Evolutionary conservation across 2,329 filamentous ascomycete genomes (phyloP), one percentile per base, ranked within the genome.

Genomic region (Sporothrix euskadiensis): DNA sequence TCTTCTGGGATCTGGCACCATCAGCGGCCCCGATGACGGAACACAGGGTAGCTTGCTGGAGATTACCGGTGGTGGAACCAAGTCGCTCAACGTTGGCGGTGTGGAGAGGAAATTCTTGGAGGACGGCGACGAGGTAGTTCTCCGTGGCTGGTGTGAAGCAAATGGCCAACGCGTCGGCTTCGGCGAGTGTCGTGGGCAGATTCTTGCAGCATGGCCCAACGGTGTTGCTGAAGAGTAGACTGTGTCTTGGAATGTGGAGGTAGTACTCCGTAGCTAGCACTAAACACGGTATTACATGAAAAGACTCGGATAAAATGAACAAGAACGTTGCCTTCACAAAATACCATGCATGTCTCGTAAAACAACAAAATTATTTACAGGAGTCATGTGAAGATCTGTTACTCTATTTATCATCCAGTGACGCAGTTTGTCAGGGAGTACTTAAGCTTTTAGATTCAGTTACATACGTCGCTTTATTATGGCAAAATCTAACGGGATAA

Each of bases 1-100:
- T 78, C 80, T 96, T 59, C 82, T 97, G 9, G 93, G 92, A 1
- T 93, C 91, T 1, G 93, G 93, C 3, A 96, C 93, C 1, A 95
- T 96, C 77, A 85, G 84, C 77, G 84, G 85, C 4, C 80, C 78
- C 4, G 76, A 74, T 0, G 71, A 78, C 0, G 76, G 76, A 5
- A 80, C 84, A 77, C 80, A 81, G 47, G 84, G 85, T 7, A 83
- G 83, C 74, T 74, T 86, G 72, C 77, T 86, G 22, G 85, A 86
- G 79, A 79, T 85, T 79, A 84, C 79, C 30, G 80, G 83, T 69
- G 81, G 81, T n/a, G 85, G 85, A 8, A 84, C 83, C 79, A 81
- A 81, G 74, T 81, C 83, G 14, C 77, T 85, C 26, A 77, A 56
- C 12, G 16, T 82, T 75, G 79, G 85, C 30, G 81, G 81, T 9